These are phyloP conservation scores for Monilinia laxa DNA, from an alignment of 2,329 filamentous ascomycete genomes.

Conservation along the genomic window DNA sequence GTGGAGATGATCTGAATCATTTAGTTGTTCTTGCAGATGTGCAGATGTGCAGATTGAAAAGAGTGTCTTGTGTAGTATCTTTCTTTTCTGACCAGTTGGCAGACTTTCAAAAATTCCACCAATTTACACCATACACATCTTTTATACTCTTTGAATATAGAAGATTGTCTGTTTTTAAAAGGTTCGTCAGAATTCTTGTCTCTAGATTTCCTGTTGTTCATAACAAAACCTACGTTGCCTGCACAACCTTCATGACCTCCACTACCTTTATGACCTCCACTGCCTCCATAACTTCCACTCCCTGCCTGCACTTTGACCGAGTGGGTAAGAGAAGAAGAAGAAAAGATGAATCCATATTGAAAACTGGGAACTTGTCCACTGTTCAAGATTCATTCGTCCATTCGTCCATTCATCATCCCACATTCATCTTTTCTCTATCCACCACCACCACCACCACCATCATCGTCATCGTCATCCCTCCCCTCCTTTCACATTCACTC, in stretches of 20 bases:
- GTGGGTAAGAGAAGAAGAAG: background rate
- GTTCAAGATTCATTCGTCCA: background rate
- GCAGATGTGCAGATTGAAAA: slow-evolving; percentile 5
- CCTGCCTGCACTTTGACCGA: background rate
- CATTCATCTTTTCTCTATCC: background rate
- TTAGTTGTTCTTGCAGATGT: background rate
- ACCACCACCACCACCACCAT: too few species aligned
- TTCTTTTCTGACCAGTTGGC: background rate
- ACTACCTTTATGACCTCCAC: too few species aligned
- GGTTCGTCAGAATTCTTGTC: slow-evolving; percentile 1
- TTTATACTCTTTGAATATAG: background rate
- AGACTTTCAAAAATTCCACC: background rate
- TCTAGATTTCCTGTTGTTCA: background rate
- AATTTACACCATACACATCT: background rate
- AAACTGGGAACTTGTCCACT: background rate
- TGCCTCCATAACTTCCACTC: too few species aligned
- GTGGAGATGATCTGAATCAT: slow-evolving; percentile 3
- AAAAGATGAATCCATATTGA: slow-evolving; percentile 1
- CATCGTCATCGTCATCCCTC: too few species aligned
- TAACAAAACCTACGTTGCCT: too few species aligned
- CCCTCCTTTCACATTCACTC: background rate
- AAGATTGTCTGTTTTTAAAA: background rate
- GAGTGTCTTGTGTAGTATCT: too few species aligned
- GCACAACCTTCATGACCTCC: too few species aligned
- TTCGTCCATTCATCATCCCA: background rate